Evolutionary conservation across 2,329 filamentous ascomycete genomes (phyloP).

Genomic region (Ophiostoma ips): DNA sequence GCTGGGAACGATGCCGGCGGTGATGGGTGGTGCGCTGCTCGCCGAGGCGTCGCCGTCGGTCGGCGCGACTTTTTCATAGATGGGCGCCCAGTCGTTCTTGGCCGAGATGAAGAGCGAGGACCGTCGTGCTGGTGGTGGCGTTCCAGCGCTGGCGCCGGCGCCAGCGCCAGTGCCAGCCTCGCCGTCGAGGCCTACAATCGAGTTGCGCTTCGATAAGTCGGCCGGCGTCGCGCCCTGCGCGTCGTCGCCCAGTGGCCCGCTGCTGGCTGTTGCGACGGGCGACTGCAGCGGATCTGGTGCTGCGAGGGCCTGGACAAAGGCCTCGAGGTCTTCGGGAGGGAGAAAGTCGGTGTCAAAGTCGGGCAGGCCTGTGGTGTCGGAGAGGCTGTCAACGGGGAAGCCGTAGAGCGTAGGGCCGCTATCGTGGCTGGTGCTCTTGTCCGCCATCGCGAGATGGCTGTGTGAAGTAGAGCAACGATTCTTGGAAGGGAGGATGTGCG

Average conservation of each 20-base stretch:
- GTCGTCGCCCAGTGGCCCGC: slow-evolving; percentile 29
- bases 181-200: slow-evolving; percentile 22
- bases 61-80: slow-evolving; percentile 51
- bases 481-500: background rate
- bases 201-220: slow-evolving; percentile 28
- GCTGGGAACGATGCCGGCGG: background rate
- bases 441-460: slow-evolving; percentile 1
- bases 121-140: background rate
- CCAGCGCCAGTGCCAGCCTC: slow-evolving; percentile 9
- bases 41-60: slow-evolving; percentile 1
- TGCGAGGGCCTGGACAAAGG: slow-evolving; percentile 70
- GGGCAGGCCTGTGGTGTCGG: slow-evolving; percentile 58
- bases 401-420: slow-evolving; percentile 29
- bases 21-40: background rate
- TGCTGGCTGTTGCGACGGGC: slow-evolving; percentile 23
- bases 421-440: slow-evolving; percentile 2
- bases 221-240: slow-evolving; percentile 21
- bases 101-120: slow-evolving; percentile 58
- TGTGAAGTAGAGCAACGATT: background rate
- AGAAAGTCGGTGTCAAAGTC: slow-evolving; percentile 71
- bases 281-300: slow-evolving; percentile 63
- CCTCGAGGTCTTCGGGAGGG: slow-evolving; percentile 53
- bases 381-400: slow-evolving; percentile 44
- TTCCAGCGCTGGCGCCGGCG: background rate
- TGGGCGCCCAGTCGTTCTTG: slow-evolving; percentile 89